phyloP scores from a whole-genome alignment of 345 rosid genomes.

The Hibiscus trionum region DNA sequence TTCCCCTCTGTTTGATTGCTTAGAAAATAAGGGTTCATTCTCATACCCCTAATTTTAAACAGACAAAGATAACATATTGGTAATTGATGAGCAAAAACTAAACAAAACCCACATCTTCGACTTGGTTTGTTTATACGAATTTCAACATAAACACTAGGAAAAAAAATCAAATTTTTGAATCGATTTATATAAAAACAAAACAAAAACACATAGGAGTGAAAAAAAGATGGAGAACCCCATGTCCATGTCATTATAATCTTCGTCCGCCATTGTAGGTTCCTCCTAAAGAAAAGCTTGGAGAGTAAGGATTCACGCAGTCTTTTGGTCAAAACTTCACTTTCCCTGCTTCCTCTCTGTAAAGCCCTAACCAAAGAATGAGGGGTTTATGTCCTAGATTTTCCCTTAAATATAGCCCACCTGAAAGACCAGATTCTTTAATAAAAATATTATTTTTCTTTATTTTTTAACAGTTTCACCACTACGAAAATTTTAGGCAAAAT shows the following conservation, averaged over 20 bases:
- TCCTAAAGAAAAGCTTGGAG: not conserved
- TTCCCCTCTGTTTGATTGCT: not conserved
- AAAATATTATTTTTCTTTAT: no score
- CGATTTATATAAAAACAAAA: not conserved
- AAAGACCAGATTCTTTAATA: no score
- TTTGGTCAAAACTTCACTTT: not conserved
- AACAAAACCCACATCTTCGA: not conserved
- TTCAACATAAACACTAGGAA: not conserved
- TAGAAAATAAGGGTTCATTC: not conserved
- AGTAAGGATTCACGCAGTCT: not conserved
- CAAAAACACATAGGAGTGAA: not conserved
- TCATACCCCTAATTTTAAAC: not conserved
- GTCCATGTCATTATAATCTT: no score
- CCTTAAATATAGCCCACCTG: not conserved
- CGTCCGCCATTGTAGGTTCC: conserved; percentile 8
- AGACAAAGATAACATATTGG: not conserved
- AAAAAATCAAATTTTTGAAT: not conserved
- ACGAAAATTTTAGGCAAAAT: no score
- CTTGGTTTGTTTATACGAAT: not conserved
- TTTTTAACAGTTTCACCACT: no score
- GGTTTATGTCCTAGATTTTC: not conserved
- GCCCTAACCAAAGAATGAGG: not conserved
- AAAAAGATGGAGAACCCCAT: conserved; percentile 2
- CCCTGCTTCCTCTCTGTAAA: not conserved
- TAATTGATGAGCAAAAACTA: not conserved